Evolutionary conservation across 2,329 filamentous ascomycete genomes (phyloP), one percentile per base, ranked within the genome.

Genomic region (Pseudocercospora cruenta): DNA sequence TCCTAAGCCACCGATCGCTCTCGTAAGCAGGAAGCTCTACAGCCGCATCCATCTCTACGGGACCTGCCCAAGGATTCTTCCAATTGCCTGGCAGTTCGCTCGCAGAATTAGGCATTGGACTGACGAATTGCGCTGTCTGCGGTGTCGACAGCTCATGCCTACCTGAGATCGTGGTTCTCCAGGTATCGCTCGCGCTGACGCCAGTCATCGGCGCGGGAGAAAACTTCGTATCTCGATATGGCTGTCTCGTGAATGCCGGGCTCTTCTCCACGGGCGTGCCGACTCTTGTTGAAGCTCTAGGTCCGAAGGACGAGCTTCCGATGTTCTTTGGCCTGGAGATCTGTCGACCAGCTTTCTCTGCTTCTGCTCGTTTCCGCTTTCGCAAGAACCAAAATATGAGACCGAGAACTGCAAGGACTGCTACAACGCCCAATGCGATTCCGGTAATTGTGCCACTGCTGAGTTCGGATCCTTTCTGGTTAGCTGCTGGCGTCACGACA

Each of bases 131-230:
- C 16, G n/a, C 28, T 4, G 55, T 22, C 33, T 58, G 55, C 10
- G 31, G 28, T n/a, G 55, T 58, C n/a, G 55, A 36, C 16, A 58
- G 55, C 55, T 58, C 55, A 58, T 58, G 55, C 55, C 31, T 36
- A 9, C 55, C 55, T 16, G 55, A 58, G 10, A 58, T 21, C 28
- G 55, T 58, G 9, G 55, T 55, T 9, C 53, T 58, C 55, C 55
- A 58, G 28, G 28, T 58, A 16, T 58, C 55, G 24, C 55, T 58
- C 55, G 55, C 55, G 16, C 31, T 58, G 19, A 43, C 33, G 19
- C 31, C 31, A 14, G 55, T 58, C n/a, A 43, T 19, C 10, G 19
- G 55, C 12, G 19, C 31, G 7, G 55, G 55, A 19, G 55, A 58
- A 14, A 33, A 19, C 10, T 39, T 36, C n/a, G 55, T 24, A 8